phyloP scores from a whole-genome alignment of 805 yeast genomes.

The Ogataea pignaliae region DNA sequence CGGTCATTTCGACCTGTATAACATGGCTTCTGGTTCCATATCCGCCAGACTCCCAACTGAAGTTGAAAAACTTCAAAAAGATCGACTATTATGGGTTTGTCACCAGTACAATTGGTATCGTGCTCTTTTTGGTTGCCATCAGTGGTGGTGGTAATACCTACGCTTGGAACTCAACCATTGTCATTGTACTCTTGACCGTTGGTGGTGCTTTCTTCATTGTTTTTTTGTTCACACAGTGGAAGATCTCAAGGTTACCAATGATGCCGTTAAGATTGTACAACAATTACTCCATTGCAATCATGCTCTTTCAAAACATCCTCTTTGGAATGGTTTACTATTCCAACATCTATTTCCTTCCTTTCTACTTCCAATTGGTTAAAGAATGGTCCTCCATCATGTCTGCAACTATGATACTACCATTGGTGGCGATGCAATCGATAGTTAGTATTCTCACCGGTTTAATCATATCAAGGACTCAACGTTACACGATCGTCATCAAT shows the following conservation, averaged over 20 bases:
- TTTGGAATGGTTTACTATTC: constrained; percentile 48
- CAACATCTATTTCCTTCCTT: constrained; percentile 44
- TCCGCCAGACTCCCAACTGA: constrained; percentile 28
- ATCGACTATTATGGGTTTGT: constrained; percentile 53
- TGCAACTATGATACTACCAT: constrained; percentile 39
- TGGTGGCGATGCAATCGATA: constrained; percentile 39
- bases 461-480: constrained; percentile 39
- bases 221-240: constrained; percentile 49
- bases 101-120: constrained; percentile 42
- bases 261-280: constrained; percentile 45
- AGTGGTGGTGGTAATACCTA: constrained; percentile 59
- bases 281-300: constrained; percentile 30
- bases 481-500: constrained; percentile 37
- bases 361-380: constrained; percentile 43
- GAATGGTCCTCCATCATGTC: constrained; percentile 36
- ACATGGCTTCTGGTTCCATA: constrained; percentile 32
- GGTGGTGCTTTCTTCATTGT: constrained; percentile 38
- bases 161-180: constrained; percentile 46
- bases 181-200: constrained; percentile 37
- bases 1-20: constrained; percentile 28
- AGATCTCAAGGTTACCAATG: constrained; percentile 47
- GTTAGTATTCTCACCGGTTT: constrained; percentile 42
- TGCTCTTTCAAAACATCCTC: constrained; percentile 36
- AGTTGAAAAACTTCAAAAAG: constrained; percentile 36
- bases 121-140: constrained; percentile 49